These are phyloP conservation scores for Cutaneotrichosporon sp. DNA, from an alignment of 1,284 basidiomycete species.

Conservation along the genomic window DNA sequence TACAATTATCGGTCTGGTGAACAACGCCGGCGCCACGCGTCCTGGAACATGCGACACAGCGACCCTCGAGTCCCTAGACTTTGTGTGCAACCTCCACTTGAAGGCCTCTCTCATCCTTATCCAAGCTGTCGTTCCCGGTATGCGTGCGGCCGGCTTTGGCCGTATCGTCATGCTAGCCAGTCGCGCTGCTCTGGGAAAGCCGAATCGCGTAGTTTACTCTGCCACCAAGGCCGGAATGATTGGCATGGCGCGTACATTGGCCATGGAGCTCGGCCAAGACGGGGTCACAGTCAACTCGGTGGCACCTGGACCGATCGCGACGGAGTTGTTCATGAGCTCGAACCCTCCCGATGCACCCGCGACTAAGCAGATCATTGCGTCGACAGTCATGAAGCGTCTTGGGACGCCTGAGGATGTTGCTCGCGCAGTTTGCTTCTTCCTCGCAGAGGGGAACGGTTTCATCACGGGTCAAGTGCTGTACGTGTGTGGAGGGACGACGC, in stretches of 20 bases:
- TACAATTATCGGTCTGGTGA: slow-evolving; percentile 14
- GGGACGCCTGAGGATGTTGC: slow-evolving; percentile 82
- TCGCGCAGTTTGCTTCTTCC: slow-evolving; percentile 72
- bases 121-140: slow-evolving; percentile 5
- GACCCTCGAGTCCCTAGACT: slow-evolving; percentile 21
- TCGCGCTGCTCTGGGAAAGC: slow-evolving; percentile 15
- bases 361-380: slow-evolving; percentile 79
- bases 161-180: slow-evolving; percentile 17
- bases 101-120: slow-evolving; percentile 5
- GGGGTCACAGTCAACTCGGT: slow-evolving; percentile 85
- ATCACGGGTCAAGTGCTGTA: slow-evolving; percentile 16
- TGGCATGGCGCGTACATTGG: slow-evolving; percentile 58
- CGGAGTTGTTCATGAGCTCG: slow-evolving; percentile 56
- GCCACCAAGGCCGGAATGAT: slow-evolving; percentile 79
- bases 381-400: slow-evolving; percentile 88
- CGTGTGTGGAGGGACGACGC: slow-evolving; percentile 15
- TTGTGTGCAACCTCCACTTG: slow-evolving; percentile 80
- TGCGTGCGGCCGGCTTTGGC: slow-evolving; percentile 9
- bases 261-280: slow-evolving; percentile 66
- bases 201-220: slow-evolving; percentile 81
- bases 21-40: slow-evolving; percentile 20
- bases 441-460: slow-evolving; percentile 49
- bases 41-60: slow-evolving; percentile 20
- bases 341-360: slow-evolving; percentile 43
- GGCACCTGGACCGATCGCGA: slow-evolving; percentile 85